phyloP scores from a whole-genome alignment of 345 rosid genomes.

The Jatropha curcas region DNA sequence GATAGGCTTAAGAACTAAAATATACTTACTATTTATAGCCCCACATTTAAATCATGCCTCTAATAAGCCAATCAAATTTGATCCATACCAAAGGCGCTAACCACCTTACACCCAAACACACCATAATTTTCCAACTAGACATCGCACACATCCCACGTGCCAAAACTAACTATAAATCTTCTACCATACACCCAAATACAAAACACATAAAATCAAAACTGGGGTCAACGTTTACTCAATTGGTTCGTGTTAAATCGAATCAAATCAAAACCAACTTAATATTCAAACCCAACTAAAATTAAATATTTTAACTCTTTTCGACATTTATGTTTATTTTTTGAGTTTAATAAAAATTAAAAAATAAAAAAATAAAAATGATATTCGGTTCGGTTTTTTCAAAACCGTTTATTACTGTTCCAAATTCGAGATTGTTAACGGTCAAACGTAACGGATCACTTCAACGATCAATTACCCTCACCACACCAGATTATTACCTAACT shows the following conservation, averaged over 20 bases:
- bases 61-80: neutral
- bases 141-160: neutral
- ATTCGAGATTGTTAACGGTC: neutral
- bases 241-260: no score
- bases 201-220: no score
- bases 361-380: no score
- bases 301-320: no score
- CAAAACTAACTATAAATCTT: neutral
- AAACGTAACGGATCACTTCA: neutral
- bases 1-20: no score
- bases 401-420: no score
- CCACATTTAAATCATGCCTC: neutral
- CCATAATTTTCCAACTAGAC: neutral
- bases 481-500: neutral
- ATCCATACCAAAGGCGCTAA: neutral
- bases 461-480: neutral
- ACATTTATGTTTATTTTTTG: no score
- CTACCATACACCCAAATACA: neutral
- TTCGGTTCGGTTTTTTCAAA: no score
- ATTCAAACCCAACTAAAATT: no score
- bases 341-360: no score
- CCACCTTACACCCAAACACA: neutral
- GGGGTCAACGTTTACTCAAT: no score
- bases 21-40: neutral
- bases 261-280: no score